Percentiles rank a stretch among this genome's conserved stretches.
Conservation (phyloP, 1,139 yeast species). For the Lodderomyces theae region DNA sequence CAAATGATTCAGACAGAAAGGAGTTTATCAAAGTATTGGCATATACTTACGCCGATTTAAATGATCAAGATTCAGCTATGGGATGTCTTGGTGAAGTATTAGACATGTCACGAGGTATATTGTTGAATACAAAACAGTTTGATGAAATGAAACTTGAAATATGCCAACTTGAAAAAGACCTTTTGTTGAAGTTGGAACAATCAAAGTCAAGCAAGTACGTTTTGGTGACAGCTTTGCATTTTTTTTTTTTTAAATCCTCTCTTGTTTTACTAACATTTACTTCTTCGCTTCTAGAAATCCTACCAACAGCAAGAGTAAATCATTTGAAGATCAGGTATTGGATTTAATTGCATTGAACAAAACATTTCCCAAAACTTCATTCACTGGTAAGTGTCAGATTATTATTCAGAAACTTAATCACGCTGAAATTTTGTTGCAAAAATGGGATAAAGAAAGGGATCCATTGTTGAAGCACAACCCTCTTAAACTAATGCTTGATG, state of each 20-base stretch:
- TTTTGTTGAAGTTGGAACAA: constrained; percentile 6
- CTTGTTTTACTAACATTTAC: constrained; percentile 7
- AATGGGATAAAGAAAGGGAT: constrained; percentile 11
- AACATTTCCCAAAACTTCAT: constrained; percentile 9
- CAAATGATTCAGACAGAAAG: constrained; percentile 5
- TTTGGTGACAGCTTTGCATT: too few species aligned
- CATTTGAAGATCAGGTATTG: constrained; percentile 13
- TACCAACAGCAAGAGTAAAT: constrained; percentile 6
- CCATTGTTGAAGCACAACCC: constrained; percentile 9
- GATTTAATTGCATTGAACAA: constrained; percentile 9
- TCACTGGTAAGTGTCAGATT: constrained; percentile 13
- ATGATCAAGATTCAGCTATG: constrained; percentile 10
- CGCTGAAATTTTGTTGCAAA: constrained; percentile 8
- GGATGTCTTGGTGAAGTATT: constrained; percentile 14
- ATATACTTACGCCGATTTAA: constrained; percentile 8
- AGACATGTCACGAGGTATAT: constrained; percentile 11
- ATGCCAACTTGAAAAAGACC: constrained; percentile 5
- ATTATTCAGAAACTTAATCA: constrained; percentile 10
- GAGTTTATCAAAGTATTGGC: constrained; percentile 11
- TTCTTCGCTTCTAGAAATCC: constrained; percentile 3
- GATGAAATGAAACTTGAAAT: constrained; percentile 8
- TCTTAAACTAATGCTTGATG: constrained; percentile 10
- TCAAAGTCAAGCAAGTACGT: constrained; percentile 7
- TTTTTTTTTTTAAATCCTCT: too few species aligned
- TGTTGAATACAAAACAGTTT: constrained; percentile 7